Evolutionary conservation across 805 yeast genomes (phyloP).

Genomic region (Debaryomyces hansenii): DNA sequence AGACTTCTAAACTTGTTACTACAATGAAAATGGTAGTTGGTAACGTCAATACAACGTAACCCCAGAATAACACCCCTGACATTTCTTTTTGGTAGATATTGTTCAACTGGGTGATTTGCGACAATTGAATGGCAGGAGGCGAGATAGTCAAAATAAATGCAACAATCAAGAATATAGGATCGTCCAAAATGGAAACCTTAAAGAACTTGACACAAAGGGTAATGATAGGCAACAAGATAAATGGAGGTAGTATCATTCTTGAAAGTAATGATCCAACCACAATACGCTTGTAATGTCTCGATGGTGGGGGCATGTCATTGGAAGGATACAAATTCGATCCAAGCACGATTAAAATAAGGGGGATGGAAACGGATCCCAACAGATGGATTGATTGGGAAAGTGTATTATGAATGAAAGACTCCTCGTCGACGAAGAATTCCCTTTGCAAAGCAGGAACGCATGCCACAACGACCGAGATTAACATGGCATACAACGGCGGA

Average conservation of each 20-base stretch:
- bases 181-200: slow-evolving; percentile 68
- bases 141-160: slow-evolving; percentile 73
- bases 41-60: slow-evolving; percentile 70
- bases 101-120: slow-evolving; percentile 78
- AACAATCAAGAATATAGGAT: slow-evolving; percentile 77
- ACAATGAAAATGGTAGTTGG: slow-evolving; percentile 77
- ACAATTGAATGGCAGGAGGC: slow-evolving; percentile 82
- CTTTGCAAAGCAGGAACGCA: slow-evolving; percentile 58
- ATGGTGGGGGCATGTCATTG: slow-evolving; percentile 63
- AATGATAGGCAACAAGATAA: slow-evolving; percentile 65
- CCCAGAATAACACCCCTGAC: slow-evolving; percentile 83
- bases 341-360: slow-evolving; percentile 69
- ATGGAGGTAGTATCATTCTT: slow-evolving; percentile 76
- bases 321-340: slow-evolving; percentile 80
- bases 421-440: slow-evolving; percentile 51
- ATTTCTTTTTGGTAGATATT: slow-evolving; percentile 76
- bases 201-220: slow-evolving; percentile 63
- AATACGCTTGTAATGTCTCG: slow-evolving; percentile 60
- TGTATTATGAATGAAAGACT: slow-evolving; percentile 66
- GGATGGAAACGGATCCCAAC: slow-evolving; percentile 74
- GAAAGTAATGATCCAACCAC: slow-evolving; percentile 70
- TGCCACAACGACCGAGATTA: slow-evolving; percentile 66
- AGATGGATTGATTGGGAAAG: slow-evolving; percentile 61
- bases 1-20: slow-evolving; percentile 61
- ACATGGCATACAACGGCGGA: slow-evolving; percentile 83